These are phyloP conservation scores for Dentipellis fragilis DNA, from an alignment of 768 basidiomycete genomes.

Conservation along the genomic window DNA sequence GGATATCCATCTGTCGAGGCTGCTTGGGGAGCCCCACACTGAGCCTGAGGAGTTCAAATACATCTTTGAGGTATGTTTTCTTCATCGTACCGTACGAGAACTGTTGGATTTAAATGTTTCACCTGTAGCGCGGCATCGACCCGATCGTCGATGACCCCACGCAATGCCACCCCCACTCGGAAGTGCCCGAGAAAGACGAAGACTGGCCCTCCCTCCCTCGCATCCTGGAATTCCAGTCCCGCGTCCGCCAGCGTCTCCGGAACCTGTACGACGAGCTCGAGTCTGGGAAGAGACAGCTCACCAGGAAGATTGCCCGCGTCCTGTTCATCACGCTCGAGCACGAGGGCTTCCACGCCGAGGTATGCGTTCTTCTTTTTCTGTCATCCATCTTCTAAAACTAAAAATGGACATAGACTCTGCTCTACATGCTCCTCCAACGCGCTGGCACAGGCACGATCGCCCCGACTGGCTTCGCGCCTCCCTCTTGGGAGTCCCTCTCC, in stretches of 20 bases:
- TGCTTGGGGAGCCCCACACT: slow-evolving; percentile 70
- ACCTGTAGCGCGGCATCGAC: slow-evolving; percentile 72
- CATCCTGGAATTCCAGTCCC: slow-evolving; percentile 70
- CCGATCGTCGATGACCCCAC: slow-evolving; percentile 88
- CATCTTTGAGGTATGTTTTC: slow-evolving; percentile 57
- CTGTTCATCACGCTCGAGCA: slow-evolving; percentile 90
- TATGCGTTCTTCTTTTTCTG: slow-evolving; percentile 11
- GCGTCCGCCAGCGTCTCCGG: slow-evolving; percentile 64
- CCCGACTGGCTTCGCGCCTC: slow-evolving; percentile 63
- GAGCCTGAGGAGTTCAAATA: slow-evolving; percentile 81
- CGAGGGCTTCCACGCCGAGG: slow-evolving; percentile 81
- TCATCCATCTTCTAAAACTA: background rate
- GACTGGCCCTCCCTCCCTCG: slow-evolving; percentile 76
- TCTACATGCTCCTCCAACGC: slow-evolving; percentile 90
- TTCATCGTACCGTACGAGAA: too few relatives aligned
- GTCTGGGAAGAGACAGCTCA: slow-evolving; percentile 37
- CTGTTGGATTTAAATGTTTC: slow-evolving; percentile 22
- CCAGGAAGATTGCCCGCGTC: slow-evolving; percentile 63
- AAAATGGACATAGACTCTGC: slow-evolving; percentile 44
- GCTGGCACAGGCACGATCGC: slow-evolving; percentile 71
- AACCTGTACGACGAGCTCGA: slow-evolving; percentile 66
- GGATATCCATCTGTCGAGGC: slow-evolving; percentile 77
- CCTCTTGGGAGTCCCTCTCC: slow-evolving; percentile 57
- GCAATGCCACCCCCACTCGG: slow-evolving; percentile 79
- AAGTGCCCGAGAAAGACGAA: slow-evolving; percentile 67